A percentile compares a stretch with the other conserved stretches of the same genome.
These are phyloP conservation scores for Massariosphaeria phaeospora DNA, from an alignment of 495 filamentous ascomycete genomes.

Conservation along the genomic window DNA sequence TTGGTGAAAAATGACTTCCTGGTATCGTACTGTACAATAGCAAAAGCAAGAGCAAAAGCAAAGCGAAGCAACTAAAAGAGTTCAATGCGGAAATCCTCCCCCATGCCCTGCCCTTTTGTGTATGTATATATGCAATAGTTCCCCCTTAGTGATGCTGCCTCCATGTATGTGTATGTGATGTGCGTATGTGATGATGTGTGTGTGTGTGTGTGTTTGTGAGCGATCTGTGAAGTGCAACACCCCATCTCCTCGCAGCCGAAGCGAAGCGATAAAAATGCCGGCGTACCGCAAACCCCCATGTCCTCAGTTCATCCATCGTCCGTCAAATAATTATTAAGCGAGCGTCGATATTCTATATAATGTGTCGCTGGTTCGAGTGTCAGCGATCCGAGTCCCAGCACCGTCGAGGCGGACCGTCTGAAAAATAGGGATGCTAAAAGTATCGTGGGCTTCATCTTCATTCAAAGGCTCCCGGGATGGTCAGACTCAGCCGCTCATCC, in stretches of 20 bases:
- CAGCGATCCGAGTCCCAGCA: too few species aligned
- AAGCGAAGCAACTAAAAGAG: too few species aligned
- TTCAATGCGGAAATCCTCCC: too few species aligned
- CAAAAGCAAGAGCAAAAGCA: background rate
- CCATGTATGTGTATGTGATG: too few species aligned
- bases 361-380: background rate
- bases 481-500: constrained; percentile 26
- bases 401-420: too few species aligned
- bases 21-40: constrained; percentile 21
- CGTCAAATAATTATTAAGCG: constrained; percentile 5
- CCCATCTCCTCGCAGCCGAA: too few species aligned
- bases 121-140: constrained; percentile 18
- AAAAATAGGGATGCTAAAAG: too few species aligned
- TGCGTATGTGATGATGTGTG: background rate
- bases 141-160: background rate
- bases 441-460: background rate
- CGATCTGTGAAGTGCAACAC: too few species aligned
- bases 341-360: background rate
- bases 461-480: constrained; percentile 33
- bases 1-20: too few species aligned
- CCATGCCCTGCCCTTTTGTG: background rate
- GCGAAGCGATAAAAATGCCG: background rate
- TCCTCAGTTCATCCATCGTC: too few species aligned
- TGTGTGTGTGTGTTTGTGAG: too few species aligned
- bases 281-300: too few species aligned